A percentile compares a stretch with the other conserved stretches of the same genome.
These are phyloP conservation scores for Mycena rosella DNA, from an alignment of 768 basidiomycete species.

Conservation along the genomic window DNA sequence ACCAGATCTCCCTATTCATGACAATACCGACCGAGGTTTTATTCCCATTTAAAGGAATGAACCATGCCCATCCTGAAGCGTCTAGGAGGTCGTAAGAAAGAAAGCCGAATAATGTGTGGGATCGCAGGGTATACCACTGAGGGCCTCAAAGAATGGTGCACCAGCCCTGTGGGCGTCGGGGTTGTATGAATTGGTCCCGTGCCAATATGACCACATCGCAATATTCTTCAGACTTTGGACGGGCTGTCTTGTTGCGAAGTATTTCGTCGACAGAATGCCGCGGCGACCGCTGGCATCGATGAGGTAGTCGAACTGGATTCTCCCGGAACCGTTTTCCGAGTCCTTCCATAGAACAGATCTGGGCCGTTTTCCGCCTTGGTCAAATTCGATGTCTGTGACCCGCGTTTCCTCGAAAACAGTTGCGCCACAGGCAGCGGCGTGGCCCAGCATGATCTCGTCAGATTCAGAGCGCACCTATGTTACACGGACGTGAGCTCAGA, in stretches of 20 bases:
- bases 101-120: no score
- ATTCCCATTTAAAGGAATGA: neutral
- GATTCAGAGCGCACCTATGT: constrained; percentile 64
- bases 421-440: constrained; percentile 62
- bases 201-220: neutral
- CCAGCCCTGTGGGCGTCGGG: neutral
- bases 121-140: neutral
- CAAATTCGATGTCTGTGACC: constrained; percentile 61
- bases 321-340: constrained; percentile 48
- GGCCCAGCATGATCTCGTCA: constrained; percentile 68
- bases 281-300: constrained; percentile 75
- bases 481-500: neutral
- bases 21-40: neutral
- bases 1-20: no score
- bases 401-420: constrained; percentile 61
- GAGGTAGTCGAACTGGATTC: constrained; percentile 70
- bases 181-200: neutral
- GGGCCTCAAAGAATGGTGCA: neutral
- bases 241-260: neutral
- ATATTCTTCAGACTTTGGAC: neutral
- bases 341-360: constrained; percentile 54
- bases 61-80: neutral
- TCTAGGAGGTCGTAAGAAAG: neutral
- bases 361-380: constrained; percentile 47
- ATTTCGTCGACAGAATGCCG: constrained; percentile 47